These are phyloP conservation scores for Rickenella mellea DNA, from an alignment of 768 basidiomycete species.

Conservation along the genomic window DNA sequence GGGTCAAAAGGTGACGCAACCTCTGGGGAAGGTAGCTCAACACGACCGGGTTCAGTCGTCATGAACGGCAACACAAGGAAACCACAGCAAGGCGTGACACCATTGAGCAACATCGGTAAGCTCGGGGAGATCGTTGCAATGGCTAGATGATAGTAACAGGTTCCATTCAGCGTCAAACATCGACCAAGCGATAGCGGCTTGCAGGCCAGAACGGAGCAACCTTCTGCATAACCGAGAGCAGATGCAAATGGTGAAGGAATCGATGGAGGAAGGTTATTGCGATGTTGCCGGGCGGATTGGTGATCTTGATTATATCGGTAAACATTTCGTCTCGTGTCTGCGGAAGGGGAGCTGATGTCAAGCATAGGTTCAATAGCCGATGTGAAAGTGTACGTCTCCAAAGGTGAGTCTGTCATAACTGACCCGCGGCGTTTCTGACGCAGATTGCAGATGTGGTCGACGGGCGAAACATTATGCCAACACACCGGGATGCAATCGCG, in stretches of 20 bases:
- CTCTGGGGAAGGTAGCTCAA: too few relatives aligned
- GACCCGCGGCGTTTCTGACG: conserved; percentile 3
- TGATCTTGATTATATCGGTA: conserved; percentile 56
- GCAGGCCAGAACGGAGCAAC: conserved; percentile 55
- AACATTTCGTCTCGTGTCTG: conserved; percentile 9
- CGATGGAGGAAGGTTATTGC: conserved; percentile 74
- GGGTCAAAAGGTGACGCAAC: too few relatives aligned
- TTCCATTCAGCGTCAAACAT: conserved; percentile 46
- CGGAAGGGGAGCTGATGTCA: too few relatives aligned
- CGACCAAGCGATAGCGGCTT: conserved; percentile 63
- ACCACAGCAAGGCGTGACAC: too few relatives aligned
- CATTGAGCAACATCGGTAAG: conserved; percentile 34
- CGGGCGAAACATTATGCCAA: conserved; percentile 35
- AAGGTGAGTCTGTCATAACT: conserved; percentile 32
- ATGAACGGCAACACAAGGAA: too few relatives aligned
- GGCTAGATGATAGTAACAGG: neutral
- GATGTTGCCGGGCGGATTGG: conserved; percentile 59
- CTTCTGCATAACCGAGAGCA: conserved; percentile 54
- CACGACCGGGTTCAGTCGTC: too few relatives aligned
- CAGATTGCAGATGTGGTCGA: conserved; percentile 44
- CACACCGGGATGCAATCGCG: conserved; percentile 47
- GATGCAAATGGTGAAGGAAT: conserved; percentile 67
- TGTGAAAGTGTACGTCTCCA: conserved; percentile 53
- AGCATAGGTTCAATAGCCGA: conserved; percentile 52
- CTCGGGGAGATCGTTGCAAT: neutral